Evolutionary conservation across 257 asterid species (phyloP).

Genomic region (Plantago major): DNA sequence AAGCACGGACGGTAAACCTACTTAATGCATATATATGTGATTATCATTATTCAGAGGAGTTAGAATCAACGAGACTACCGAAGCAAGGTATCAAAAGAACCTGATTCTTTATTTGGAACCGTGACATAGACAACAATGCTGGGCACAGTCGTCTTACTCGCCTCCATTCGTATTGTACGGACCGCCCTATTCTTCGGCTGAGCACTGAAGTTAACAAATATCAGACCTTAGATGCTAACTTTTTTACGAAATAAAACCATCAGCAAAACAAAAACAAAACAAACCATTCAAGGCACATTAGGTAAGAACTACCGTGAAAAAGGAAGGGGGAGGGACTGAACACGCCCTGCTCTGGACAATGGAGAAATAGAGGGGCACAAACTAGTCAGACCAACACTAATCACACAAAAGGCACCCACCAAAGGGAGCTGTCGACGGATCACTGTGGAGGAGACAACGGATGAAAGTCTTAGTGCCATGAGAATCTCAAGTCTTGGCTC

Average conservation of each 20-base stretch:
- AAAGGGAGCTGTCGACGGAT: constrained; percentile 65
- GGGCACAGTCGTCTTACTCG: constrained; percentile 61
- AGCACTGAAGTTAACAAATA: constrained; percentile 27
- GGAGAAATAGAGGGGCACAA: constrained; percentile 38
- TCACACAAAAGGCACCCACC: constrained; percentile 78
- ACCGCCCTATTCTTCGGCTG: constrained; percentile 32
- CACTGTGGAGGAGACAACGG: constrained; percentile 55
- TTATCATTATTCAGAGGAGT: not conserved
- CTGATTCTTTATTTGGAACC: constrained; percentile 88
- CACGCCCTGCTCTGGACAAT: constrained; percentile 40
- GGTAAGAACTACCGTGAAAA: constrained; percentile 41
- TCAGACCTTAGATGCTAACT: constrained; percentile 17
- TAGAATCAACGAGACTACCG: not conserved
- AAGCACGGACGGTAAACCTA: not conserved
- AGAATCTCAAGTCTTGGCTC: constrained; percentile 35
- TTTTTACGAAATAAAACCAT: constrained; percentile 13
- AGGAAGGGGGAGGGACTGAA: constrained; percentile 51
- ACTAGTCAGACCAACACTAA: constrained; percentile 75
- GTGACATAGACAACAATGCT: constrained; percentile 95
- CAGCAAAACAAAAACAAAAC: not conserved
- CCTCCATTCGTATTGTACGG: constrained; percentile 61
- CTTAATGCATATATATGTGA: not conserved
- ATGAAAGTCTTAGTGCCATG: constrained; percentile 74
- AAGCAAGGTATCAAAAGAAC: constrained; percentile 26
- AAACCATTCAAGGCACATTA: constrained; percentile 5